These are phyloP conservation scores for Canavalia gladiata DNA, from an alignment of 306 rosid species.

Conservation along the genomic window DNA sequence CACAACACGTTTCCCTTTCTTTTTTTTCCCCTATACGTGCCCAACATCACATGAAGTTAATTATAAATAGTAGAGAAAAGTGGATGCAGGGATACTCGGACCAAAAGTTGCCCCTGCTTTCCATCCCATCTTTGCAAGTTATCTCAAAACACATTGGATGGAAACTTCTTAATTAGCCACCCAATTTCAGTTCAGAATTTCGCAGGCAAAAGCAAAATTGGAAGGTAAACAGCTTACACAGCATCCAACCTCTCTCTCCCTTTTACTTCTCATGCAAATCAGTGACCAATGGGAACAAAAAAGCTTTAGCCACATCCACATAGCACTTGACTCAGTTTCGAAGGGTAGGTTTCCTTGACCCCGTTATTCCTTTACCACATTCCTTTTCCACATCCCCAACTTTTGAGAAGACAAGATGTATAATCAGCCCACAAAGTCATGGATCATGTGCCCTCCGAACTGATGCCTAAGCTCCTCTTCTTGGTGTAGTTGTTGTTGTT, in stretches of 20 bases:
- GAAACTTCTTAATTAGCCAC: not conserved
- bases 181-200: no score
- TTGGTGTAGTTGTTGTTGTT: slow-evolving; percentile 56
- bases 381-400: not conserved
- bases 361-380: not conserved
- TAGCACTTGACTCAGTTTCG: not conserved
- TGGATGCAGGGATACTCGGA: not conserved
- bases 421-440: slow-evolving; percentile 70
- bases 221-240: no score
- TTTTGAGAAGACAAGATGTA: not conserved
- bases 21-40: not conserved
- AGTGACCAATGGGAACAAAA: not conserved
- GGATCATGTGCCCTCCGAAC: slow-evolving; percentile 68
- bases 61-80: slow-evolving; percentile 1
- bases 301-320: not conserved
- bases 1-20: not conserved
- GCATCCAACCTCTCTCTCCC: not conserved
- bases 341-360: not conserved
- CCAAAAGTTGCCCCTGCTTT: not conserved
- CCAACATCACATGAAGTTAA: not conserved
- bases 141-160: not conserved
- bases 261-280: not conserved
- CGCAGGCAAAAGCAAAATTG: no score
- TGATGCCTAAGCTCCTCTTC: slow-evolving; percentile 66
- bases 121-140: not conserved